Evolutionary conservation across 2,329 filamentous ascomycete species (phyloP), one percentile per base, ranked within the genome.

Genomic region (Chrysoporthe cubensis): DNA sequence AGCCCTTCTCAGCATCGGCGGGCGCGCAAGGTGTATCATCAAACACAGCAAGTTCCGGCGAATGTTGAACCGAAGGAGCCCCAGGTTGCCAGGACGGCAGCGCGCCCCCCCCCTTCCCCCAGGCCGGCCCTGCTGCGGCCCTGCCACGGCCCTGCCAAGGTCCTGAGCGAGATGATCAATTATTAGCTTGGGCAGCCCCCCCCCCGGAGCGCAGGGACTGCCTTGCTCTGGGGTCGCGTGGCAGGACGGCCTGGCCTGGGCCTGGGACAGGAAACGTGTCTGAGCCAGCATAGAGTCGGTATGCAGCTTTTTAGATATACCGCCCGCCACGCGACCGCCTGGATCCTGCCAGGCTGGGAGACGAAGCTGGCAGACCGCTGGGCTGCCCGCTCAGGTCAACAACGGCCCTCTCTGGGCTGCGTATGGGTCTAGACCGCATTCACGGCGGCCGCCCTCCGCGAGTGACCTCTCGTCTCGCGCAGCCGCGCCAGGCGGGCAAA

Each of bases 21-120:
- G 2, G 6, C n/a, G n/a, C 4, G n/a, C 18, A 6, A 34, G 21
- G 1, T 16, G 9, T n/a, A 57, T n/a, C 18, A 48, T 14, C 18
- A 34, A 52, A 52, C 6, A 50, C n/a, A 54, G 26, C 26, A 26
- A 26, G 26, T 26, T 64, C 65, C 60, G 54, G 67, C 64, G 67
- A 69, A 60, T 48, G 46, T 62, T 67, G 46, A 42, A 40, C 60
- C 67, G 67, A 69, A 61, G 54, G 62, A 50, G 26, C 26, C 26
- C 26, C 26, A 26, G 26, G 2, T 26, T 26, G 26, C 26, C 26
- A 26, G 26, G 26, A 26, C 26, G 26, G 26, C 26, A 26, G 26
- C 26, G 26, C 26, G 26, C 26, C 26, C 2, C 26, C 2, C 26
- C 26, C 26, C 26, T 21, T 26, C 26, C 26, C 26, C 26, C 26